Conservation (phyloP, 352 stramenopile genomes). For the Lagenidium giganteum region DNA sequence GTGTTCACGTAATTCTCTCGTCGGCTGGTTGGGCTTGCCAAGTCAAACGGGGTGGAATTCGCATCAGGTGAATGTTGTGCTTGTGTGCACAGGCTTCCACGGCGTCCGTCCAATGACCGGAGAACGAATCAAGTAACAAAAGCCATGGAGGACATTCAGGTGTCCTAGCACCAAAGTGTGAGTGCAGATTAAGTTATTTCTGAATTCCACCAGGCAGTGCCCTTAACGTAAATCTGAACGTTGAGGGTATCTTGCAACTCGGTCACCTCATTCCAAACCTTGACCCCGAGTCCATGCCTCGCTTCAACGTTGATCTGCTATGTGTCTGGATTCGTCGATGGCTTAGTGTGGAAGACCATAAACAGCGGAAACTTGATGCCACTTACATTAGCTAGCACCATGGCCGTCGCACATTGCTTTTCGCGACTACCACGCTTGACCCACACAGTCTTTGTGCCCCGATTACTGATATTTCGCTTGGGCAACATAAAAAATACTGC, state of each 20-base stretch:
- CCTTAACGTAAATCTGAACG: conserved; percentile 15
- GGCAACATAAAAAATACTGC: conserved; percentile 20
- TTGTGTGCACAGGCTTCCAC: not conserved
- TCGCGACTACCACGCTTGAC: conserved; percentile 12
- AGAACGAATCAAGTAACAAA: conserved; percentile 18
- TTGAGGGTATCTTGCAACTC: not conserved
- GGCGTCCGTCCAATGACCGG: conserved; percentile 7
- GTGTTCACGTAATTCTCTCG: too few relatives aligned
- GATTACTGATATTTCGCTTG: conserved; percentile 10
- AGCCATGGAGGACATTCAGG: conserved; percentile 1
- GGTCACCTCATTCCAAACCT: conserved; percentile 5
- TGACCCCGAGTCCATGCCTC: conserved; percentile 8
- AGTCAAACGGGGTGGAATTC: conserved; percentile 12
- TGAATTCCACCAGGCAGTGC: conserved; percentile 12
- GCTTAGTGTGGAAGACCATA: conserved; percentile 11
- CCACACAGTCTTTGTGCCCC: conserved; percentile 20
- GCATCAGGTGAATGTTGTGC: conserved; percentile 13
- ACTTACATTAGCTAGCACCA: conserved; percentile 11
- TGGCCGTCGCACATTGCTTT: conserved; percentile 18
- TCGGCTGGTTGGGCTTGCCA: conserved; percentile 22
- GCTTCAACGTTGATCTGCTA: conserved; percentile 11
- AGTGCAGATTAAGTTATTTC: conserved; percentile 11
- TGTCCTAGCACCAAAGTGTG: conserved; percentile 14
- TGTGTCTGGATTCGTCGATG: not conserved
- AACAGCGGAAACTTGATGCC: conserved; percentile 20